These are phyloP conservation scores for Sambucus nigra DNA, from an alignment of 129 eudicot genomes.

Conservation along the genomic window DNA sequence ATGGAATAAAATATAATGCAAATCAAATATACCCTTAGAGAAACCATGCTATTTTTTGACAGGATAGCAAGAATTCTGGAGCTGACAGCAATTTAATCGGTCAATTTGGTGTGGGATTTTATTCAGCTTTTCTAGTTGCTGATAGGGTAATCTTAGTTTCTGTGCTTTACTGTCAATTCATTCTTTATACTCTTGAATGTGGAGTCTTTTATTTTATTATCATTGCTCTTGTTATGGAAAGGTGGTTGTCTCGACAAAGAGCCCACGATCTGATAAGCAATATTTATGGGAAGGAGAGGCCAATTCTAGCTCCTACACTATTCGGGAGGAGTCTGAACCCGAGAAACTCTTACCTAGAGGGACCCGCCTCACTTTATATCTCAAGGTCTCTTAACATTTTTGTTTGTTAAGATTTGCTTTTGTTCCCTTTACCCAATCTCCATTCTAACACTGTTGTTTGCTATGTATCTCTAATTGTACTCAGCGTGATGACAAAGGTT, in stretches of 20 bases:
- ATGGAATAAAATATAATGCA: too few relatives aligned
- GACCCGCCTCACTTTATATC: conserved; percentile 71
- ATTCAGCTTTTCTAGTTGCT: conserved; percentile 83
- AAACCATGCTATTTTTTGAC: conserved; percentile 14
- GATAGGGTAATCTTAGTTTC: conserved; percentile 44
- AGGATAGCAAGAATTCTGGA: conserved; percentile 97
- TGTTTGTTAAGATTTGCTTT: not conserved
- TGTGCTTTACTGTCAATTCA: not conserved
- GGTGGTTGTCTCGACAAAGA: conserved; percentile 93
- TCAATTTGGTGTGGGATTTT: conserved; percentile 98
- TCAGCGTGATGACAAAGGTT: conserved; percentile 81
- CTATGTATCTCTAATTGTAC: not conserved
- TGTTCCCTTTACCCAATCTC: not conserved
- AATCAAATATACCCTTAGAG: too few relatives aligned
- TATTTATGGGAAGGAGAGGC: conserved; percentile 99
- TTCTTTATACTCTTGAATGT: not conserved
- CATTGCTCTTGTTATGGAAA: conserved; percentile 14
- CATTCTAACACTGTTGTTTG: not conserved
- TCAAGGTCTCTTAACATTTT: conserved; percentile 43
- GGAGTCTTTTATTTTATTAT: conserved; percentile 1
- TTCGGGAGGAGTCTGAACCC: conserved; percentile 91
- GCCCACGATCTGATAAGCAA: conserved; percentile 90
- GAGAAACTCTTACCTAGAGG: conserved; percentile 84
- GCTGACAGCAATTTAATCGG: conserved; percentile 94
- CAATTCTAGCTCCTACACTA: conserved; percentile 78